A percentile compares a stretch with the other conserved stretches of the same genome.
Evolutionary conservation across 768 basidiomycete genomes (phyloP).

Genomic region (Auricularia sp.): DNA sequence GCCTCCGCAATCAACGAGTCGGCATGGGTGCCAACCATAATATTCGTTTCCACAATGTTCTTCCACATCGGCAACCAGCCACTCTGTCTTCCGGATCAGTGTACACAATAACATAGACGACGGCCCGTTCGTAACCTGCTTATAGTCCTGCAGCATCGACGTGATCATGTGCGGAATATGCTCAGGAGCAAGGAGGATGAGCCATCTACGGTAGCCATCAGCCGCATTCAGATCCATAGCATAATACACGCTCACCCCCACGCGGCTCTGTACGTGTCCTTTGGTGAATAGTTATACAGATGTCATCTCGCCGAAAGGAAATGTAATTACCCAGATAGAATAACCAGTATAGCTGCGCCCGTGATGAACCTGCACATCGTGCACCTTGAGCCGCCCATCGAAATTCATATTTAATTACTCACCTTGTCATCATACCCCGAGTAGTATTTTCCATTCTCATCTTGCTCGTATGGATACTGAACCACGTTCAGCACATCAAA

Average conservation of each 20-base stretch:
- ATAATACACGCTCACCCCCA: conserved; percentile 35
- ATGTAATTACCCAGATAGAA: conserved; percentile 55
- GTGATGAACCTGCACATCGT: not conserved
- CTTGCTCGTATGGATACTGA: conserved; percentile 70
- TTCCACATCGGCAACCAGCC: conserved; percentile 92
- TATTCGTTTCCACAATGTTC: conserved; percentile 77
- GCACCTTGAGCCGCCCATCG: too few species aligned
- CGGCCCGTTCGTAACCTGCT: conserved; percentile 33
- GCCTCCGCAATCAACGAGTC: conserved; percentile 71
- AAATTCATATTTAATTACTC: too few species aligned
- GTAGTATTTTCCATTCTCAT: conserved; percentile 58
- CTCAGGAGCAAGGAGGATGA: conserved; percentile 68
- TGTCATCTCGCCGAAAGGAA: not conserved
- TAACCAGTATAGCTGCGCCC: conserved; percentile 73
- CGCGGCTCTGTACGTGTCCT: conserved; percentile 72
- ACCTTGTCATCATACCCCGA: conserved; percentile 65
- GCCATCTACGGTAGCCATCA: conserved; percentile 29
- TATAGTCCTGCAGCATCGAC: conserved; percentile 74
- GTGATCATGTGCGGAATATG: conserved; percentile 64
- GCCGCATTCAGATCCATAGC: too few species aligned
- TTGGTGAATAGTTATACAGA: conserved; percentile 3
- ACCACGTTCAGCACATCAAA: not conserved
- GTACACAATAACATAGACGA: conserved; percentile 1
- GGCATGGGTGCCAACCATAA: conserved; percentile 79
- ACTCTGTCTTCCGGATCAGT: conserved; percentile 27